These are phyloP conservation scores for Planoprotostelium fungivorum DNA, from an alignment of 78 protist genomes.

Conservation along the genomic window DNA sequence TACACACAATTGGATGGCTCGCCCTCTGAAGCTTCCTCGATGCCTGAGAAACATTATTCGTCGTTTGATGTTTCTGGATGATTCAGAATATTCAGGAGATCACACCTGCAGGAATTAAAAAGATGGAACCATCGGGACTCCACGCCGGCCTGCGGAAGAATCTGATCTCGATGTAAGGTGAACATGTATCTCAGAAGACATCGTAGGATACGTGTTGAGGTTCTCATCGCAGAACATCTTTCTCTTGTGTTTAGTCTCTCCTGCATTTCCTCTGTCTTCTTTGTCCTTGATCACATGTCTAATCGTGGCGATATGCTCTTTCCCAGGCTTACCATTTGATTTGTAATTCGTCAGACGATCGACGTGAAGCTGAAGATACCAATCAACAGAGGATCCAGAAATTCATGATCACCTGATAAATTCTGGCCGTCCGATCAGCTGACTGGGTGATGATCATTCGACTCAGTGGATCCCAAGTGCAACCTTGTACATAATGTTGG, in stretches of 20 bases:
- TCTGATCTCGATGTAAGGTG: background rate
- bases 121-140: background rate
- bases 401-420: background rate
- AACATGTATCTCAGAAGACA: background rate
- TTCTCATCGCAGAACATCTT: background rate
- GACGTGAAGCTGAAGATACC: background rate
- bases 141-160: background rate
- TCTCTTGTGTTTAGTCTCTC: background rate
- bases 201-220: background rate
- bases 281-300: background rate
- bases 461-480: background rate
- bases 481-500: background rate
- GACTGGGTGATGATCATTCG: background rate
- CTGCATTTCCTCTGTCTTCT: background rate
- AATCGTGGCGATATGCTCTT: background rate
- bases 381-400: background rate
- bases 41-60: background rate
- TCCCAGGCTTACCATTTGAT: background rate
- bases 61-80: background rate
- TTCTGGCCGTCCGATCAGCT: background rate
- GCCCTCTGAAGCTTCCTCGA: background rate
- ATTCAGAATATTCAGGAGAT: background rate
- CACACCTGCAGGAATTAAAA: background rate
- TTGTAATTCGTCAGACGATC: background rate
- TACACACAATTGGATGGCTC: background rate